Evolutionary conservation across 352 stramenopile species (phyloP), one percentile per base, ranked within the genome.

Genomic region (Peronosclerospora sorghi): DNA sequence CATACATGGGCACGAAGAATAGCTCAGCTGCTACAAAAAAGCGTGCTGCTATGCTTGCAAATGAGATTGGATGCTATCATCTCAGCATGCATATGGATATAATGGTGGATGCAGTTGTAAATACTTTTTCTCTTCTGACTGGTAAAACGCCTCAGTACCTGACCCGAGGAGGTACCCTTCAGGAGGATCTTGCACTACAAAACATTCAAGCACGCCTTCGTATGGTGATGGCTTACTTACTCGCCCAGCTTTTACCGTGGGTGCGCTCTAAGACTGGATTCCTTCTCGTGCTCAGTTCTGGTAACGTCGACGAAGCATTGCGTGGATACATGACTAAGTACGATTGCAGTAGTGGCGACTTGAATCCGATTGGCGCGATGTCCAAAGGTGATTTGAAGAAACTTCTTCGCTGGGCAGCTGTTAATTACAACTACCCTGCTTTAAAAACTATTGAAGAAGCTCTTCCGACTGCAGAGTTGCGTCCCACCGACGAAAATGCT

Each of bases 251-350:
- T n/a, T 67, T 98, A 35, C 96, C 95, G 4, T 99, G 95, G 96
- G 83, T 97, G n/a, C 84, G 96, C 14, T 81, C 73, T 18, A 90
- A 90, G 46, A 68, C 45, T 9, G 95, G 95, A 28, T 99, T 98
- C 49, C 54, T 99, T n/a, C 79, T 99, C 5, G 96, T 99, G 23
- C 71, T 99, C 15, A 96, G 95, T 41, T 97, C 86, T 24, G 95
- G 88, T 28, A 99, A 99, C 63, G 96, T 99, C 1, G 96, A 99
- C 53, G 96, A 99, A 69, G 89, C 88, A 0, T 71, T 99, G 32
- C 86, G 95, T 41, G 96, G 96, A 20, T 99, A 98, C 73, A 97
- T 99, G 90, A 99, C 96, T 34, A 99, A 99, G 68, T 99, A 99
- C 52, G 96, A 99, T 73, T 98, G 95, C 68, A 97, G 86, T 51